phyloP scores from a whole-genome alignment of 2,329 filamentous ascomycete genomes.

The Trichoderma afroharzianum region DNA sequence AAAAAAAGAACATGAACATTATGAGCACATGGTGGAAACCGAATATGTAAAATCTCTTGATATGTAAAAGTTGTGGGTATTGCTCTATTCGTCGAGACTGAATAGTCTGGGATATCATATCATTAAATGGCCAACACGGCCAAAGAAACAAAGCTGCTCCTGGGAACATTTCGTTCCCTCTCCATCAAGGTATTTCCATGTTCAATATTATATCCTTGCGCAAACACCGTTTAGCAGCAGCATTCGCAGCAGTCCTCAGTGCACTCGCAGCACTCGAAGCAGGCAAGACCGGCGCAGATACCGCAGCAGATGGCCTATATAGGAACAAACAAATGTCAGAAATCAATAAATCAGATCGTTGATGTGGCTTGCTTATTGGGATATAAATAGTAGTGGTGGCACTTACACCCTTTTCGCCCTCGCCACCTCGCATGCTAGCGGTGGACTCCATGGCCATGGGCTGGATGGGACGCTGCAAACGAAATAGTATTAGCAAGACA shows the following conservation, averaged over 20 bases:
- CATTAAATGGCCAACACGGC: conserved; percentile 2
- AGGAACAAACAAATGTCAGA: not conserved
- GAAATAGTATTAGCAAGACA: not conserved
- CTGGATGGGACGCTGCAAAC: conserved; percentile 30
- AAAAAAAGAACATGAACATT: not conserved
- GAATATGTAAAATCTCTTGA: conserved; percentile 5
- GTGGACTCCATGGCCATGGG: conserved; percentile 34
- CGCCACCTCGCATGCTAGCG: conserved; percentile 33
- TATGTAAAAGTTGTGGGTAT: conserved; percentile 15
- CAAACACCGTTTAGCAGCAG: conserved; percentile 26
- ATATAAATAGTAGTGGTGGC: not conserved
- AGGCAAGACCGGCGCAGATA: conserved; percentile 38
- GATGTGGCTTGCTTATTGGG: not conserved
- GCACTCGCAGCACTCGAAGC: conserved; percentile 41
- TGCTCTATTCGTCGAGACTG: conserved; percentile 15
- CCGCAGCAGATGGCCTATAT: conserved; percentile 39
- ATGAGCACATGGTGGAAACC: not conserved
- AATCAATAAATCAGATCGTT: not conserved
- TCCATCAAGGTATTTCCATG: not conserved
- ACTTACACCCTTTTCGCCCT: conserved; percentile 35
- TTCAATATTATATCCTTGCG: not conserved
- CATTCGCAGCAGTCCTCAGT: conserved; percentile 29
- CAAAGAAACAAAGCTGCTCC: not conserved
- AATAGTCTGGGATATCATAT: conserved; percentile 18
- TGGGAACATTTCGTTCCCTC: not conserved